Conservation (phyloP, 1,284 basidiomycete genomes). For the Pholiota adiposa region DNA sequence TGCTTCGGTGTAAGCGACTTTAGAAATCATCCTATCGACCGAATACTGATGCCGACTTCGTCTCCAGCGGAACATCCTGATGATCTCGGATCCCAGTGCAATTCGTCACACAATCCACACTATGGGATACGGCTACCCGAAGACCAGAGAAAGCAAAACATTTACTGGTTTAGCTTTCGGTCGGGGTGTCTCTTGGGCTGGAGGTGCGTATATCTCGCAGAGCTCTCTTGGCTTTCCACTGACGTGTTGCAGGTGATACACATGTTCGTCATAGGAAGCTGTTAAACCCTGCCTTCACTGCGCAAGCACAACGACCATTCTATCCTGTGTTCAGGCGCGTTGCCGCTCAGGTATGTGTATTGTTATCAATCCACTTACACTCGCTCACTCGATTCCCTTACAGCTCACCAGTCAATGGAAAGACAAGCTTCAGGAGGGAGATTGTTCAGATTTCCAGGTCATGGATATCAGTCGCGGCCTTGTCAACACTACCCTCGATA, state of each 20-base stretch:
- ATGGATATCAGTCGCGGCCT: conserved; percentile 13
- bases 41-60: not conserved
- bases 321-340: conserved; percentile 13
- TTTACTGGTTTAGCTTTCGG: conserved; percentile 11
- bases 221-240: not conserved
- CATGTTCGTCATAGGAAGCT: conserved; percentile 15
- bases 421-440: conserved; percentile 13
- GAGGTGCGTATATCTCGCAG: not conserved
- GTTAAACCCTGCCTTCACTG: conserved; percentile 10
- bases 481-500: conserved; percentile 11
- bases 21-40: too few relatives aligned
- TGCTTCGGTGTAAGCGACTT: conserved; percentile 10
- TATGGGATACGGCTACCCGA: conserved; percentile 14
- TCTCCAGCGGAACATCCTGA: conserved; percentile 12
- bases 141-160: conserved; percentile 12
- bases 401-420: conserved; percentile 13
- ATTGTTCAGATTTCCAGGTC: conserved; percentile 15
- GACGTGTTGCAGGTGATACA: conserved; percentile 1
- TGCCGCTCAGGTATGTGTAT: conserved; percentile 3
- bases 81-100: conserved; percentile 11
- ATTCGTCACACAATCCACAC: conserved; percentile 14
- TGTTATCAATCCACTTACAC: not conserved
- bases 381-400: not conserved
- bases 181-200: conserved; percentile 14
- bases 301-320: conserved; percentile 13